Evolutionary conservation across 179 eudicot species (phyloP).

Genomic region (Heliamphora pulchella): DNA sequence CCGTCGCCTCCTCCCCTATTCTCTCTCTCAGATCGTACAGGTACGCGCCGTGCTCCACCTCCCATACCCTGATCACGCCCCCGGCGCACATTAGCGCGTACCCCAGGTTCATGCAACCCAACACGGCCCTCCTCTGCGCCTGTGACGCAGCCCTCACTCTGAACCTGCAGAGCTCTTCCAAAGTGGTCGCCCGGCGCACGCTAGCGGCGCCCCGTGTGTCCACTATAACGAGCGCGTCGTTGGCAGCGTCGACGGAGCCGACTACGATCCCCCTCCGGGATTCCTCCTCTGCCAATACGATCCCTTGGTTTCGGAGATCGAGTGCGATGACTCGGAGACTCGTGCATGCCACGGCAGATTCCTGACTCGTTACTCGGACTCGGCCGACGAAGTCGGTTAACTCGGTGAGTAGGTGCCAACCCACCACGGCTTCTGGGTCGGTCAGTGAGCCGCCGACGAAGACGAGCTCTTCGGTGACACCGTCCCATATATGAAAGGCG

Average conservation of each 20-base stretch:
- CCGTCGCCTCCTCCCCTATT: conserved; percentile 45
- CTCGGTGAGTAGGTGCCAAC: conserved; percentile 78
- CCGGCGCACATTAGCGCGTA: conserved; percentile 46
- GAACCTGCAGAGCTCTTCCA: conserved; percentile 50
- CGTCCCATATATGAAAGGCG: conserved; percentile 71
- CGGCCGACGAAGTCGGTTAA: conserved; percentile 56
- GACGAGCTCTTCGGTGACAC: conserved; percentile 48
- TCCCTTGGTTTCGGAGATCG: conserved; percentile 41
- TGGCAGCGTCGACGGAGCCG: conserved; percentile 40
- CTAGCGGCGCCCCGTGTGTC: conserved; percentile 51
- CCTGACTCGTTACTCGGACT: conserved; percentile 42
- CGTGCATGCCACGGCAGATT: conserved; percentile 63
- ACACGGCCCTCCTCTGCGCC: conserved; percentile 29
- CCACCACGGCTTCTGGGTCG: conserved; percentile 74
- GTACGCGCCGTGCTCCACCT: conserved; percentile 40
- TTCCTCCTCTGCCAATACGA: conserved; percentile 32
- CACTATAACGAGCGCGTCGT: conserved; percentile 29
- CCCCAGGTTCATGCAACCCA: conserved; percentile 74
- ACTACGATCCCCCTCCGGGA: conserved; percentile 43
- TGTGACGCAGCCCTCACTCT: conserved; percentile 28
- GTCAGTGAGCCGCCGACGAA: conserved; percentile 66
- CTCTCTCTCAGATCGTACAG: conserved; percentile 56
- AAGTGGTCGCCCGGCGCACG: conserved; percentile 38
- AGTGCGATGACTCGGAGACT: conserved; percentile 37
- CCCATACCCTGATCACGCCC: conserved; percentile 66